Conservation (phyloP, 306 rosid species). For the Fragaria vesca region DNA sequence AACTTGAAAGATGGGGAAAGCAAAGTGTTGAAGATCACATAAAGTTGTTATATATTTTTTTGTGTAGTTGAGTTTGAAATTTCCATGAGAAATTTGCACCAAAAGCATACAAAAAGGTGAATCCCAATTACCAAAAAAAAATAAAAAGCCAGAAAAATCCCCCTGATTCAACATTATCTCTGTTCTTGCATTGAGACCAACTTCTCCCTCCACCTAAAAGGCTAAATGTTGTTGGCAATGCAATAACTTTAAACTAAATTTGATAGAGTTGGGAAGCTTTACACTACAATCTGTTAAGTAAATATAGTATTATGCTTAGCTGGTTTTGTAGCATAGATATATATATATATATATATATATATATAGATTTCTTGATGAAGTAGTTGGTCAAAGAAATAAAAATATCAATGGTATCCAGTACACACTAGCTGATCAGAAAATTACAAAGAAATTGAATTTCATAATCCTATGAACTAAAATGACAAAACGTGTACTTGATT, state of each 20-base stretch:
- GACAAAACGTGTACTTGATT: background rate
- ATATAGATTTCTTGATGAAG: background rate
- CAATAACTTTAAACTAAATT: background rate
- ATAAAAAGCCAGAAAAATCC: background rate
- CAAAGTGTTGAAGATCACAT: slow-evolving; percentile 30
- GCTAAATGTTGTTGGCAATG: background rate
- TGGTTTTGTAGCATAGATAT: background rate
- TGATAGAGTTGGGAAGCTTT: background rate
- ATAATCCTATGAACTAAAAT: background rate
- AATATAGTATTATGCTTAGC: background rate
- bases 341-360: too few relatives aligned
- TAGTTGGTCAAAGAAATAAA: background rate
- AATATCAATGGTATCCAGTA: background rate
- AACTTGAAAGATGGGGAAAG: slow-evolving; percentile 30
- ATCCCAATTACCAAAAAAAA: slow-evolving; percentile 23
- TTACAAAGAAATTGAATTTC: background rate
- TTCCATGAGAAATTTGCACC: slow-evolving; percentile 33
- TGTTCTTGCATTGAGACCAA: background rate
- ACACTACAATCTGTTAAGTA: background rate
- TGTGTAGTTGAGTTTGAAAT: slow-evolving; percentile 35
- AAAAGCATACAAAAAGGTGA: slow-evolving; percentile 43
- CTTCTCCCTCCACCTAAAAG: slow-evolving; percentile 1
- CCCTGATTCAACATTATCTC: background rate
- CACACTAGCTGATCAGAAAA: background rate
- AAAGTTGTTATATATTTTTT: slow-evolving; percentile 34